phyloP scores from a whole-genome alignment of 192 early-diverging fungal species.

The Umbelopsis sp. region DNA sequence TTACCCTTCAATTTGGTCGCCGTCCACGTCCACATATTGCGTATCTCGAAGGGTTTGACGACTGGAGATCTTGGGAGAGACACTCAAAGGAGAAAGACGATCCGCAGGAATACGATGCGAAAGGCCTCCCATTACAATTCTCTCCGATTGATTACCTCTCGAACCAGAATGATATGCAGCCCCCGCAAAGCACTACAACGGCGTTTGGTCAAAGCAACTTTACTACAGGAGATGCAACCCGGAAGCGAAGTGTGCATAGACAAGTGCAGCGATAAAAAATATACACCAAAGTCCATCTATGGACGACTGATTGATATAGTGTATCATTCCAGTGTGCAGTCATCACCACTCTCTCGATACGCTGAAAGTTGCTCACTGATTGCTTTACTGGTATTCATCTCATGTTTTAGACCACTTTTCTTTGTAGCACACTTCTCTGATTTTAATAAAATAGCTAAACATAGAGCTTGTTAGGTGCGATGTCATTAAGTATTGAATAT shows the following conservation, averaged over 20 bases:
- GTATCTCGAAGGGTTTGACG: slow-evolving; percentile 1
- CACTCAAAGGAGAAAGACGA: background rate
- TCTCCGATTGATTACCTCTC: background rate
- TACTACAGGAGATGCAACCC: background rate
- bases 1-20: slow-evolving; percentile 23
- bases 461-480: no score
- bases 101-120: background rate
- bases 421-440: no score
- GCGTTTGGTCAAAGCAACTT: background rate
- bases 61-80: slow-evolving; percentile 25
- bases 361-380: no score
- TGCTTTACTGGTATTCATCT: no score
- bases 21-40: slow-evolving; percentile 18
- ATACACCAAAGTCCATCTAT: no score
- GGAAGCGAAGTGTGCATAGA: slow-evolving; percentile 13
- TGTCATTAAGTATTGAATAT: no score
- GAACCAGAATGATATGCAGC: background rate
- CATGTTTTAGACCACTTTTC: no score
- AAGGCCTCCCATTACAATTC: background rate
- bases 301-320: background rate
- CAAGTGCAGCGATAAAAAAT: slow-evolving; percentile 2
- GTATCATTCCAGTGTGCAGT: no score
- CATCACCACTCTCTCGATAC: no score
- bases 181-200: background rate
- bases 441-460: no score